Evolutionary conservation across 441 rosid species (phyloP), one percentile per base, ranked within the genome.

Genomic region (Pelargonium myrrhifolium): DNA sequence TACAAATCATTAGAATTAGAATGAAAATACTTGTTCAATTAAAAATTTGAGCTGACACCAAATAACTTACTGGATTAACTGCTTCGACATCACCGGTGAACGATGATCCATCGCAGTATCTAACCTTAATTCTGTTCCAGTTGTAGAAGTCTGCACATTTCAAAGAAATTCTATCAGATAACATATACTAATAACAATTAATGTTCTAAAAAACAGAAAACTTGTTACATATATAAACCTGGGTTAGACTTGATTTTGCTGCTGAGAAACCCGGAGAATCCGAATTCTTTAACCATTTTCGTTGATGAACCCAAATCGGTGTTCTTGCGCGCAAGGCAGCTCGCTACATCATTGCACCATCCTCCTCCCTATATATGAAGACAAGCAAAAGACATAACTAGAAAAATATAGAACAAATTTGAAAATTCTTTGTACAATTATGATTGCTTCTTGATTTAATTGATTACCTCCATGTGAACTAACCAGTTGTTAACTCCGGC

Each of bases 51-150:
- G 28, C 28, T 24, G 3, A 45, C 11, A 51, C 6, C 7, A 12
- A n/a, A 21, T 10, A 78, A 76, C 92, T 86, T 79, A 90, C 95
- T 37, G 87, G 87, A 71, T 87, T 77, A 26, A 89, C 96, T 55
- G 79, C 83, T 72, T 82, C 79, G 14, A 87, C 87, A 77, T 93
- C 96, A 17, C 99, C 99, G 3, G 96, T 93, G 65, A 93, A 91
- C 0, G 99, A 91, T 69, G 99, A 76, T 7, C 97, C 97, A 40
- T 93, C 97, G 26, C 96, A 93, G 73, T 93, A 93, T 79, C 96
- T 78, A 71, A 93, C 83, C 82, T 93, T 89, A 45, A 93, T 81
- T 84, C 95, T 80, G 64, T 93, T 93, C 97, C 96, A 93, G 49
- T 91, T 89, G 78, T 88, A 88, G 72, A 86, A 89, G 70, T 91